Percentiles rank a stretch among this genome's conserved stretches.
Evolutionary conservation across 176 grass and related monocot genomes (phyloP).

Genomic region (Puccinellia tenuiflora): DNA sequence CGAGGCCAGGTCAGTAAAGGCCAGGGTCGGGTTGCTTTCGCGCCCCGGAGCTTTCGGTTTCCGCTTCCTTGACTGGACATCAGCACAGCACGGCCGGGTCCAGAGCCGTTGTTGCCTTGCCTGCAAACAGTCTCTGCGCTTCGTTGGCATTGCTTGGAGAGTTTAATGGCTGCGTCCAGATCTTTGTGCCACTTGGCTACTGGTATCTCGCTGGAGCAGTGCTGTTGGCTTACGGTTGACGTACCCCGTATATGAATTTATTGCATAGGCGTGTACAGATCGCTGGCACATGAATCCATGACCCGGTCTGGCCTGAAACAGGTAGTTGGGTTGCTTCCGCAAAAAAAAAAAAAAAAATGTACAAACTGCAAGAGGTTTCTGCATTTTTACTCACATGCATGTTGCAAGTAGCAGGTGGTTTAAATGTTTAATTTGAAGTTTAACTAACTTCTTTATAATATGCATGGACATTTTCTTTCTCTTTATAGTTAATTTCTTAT

Average conservation of each 20-base stretch:
- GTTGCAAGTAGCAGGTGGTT: neutral
- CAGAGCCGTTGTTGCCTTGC: slow-evolving; percentile 8
- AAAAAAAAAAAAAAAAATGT: neutral
- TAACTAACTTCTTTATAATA: neutral
- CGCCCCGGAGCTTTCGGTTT: slow-evolving; percentile 20
- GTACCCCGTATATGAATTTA: neutral
- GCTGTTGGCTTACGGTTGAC: neutral
- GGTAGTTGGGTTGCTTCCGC: neutral
- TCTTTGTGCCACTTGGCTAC: slow-evolving; percentile 19
- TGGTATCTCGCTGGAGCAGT: neutral
- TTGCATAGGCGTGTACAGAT: neutral
- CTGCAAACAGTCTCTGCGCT: slow-evolving; percentile 23
- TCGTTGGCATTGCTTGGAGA: slow-evolving; percentile 22
- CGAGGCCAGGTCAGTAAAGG: neutral
- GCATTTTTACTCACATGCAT: neutral
- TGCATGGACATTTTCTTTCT: neutral
- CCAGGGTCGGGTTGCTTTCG: slow-evolving; percentile 29
- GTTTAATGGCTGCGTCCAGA: slow-evolving; percentile 13
- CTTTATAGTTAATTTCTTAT: neutral
- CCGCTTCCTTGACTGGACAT: slow-evolving; percentile 16
- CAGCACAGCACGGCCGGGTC: neutral
- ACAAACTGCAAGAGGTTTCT: neutral
- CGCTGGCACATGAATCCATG: slow-evolving; percentile 1
- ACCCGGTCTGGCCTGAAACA: neutral
- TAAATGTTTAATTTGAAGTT: neutral